phyloP scores from a whole-genome alignment of 1,139 yeast species.

The Nakaseomyces bracarensis region DNA sequence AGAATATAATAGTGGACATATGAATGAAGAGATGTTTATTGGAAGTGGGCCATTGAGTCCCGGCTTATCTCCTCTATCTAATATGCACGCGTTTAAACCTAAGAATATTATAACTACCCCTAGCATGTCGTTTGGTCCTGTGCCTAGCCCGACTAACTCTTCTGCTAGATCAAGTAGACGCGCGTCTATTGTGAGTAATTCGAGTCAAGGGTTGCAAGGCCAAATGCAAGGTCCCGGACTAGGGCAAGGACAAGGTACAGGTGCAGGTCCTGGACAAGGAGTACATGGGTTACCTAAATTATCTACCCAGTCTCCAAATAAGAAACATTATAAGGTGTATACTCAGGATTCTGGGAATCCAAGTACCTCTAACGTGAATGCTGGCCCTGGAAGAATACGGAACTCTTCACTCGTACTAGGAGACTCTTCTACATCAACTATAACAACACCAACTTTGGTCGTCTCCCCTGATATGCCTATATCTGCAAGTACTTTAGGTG shows the following conservation, averaged over 20 bases:
- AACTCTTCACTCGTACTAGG: not conserved
- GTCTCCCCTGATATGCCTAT: conserved; percentile 23
- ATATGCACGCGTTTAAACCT: conserved; percentile 10
- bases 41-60: conserved; percentile 7
- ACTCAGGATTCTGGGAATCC: not conserved
- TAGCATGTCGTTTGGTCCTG: conserved; percentile 3
- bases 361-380: conserved; percentile 1
- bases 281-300: conserved; percentile 1
- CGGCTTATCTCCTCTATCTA: conserved; percentile 13
- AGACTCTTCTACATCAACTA: conserved; percentile 6
- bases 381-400: not conserved
- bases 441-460: conserved; percentile 19
- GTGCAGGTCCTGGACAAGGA: not conserved
- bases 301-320: conserved; percentile 12
- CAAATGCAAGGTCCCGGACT: not conserved
- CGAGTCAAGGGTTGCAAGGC: not conserved
- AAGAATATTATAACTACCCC: conserved; percentile 6
- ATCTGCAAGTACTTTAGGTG: not conserved
- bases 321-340: conserved; percentile 7
- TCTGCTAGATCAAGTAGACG: conserved; percentile 14
- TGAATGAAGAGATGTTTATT: not conserved
- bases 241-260: not conserved
- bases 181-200: conserved; percentile 12
- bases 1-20: not conserved
- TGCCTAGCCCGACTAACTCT: conserved; percentile 10